Evolutionary conservation across 164 flowering plant species (phyloP).

Genomic region (Euptelea pleiosperma): DNA sequence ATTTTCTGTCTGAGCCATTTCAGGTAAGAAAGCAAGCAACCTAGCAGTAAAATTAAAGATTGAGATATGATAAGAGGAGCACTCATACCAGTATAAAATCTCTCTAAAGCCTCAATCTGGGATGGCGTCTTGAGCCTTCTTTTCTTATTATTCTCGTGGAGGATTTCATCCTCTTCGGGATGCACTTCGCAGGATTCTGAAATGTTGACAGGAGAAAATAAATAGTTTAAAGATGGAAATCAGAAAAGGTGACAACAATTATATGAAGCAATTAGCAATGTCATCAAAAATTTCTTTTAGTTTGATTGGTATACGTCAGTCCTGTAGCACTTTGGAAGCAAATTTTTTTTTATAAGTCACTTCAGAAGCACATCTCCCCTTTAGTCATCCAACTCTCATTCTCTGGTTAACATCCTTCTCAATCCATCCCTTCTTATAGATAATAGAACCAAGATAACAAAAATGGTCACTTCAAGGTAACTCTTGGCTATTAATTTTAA

Average conservation of each 20-base stretch:
- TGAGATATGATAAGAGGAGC: constrained; percentile 5
- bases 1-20: background rate
- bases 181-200: constrained; percentile 45
- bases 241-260: too few relatives aligned
- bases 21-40: background rate
- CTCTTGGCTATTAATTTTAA: too few relatives aligned
- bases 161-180: constrained; percentile 51
- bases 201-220: constrained; percentile 5
- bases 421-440: too few relatives aligned
- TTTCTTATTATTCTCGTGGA: constrained; percentile 51
- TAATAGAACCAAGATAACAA: too few relatives aligned
- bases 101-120: constrained; percentile 72
- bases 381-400: too few relatives aligned
- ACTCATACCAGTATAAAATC: constrained; percentile 64
- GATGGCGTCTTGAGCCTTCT: constrained; percentile 76
- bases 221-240: background rate
- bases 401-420: too few relatives aligned
- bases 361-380: too few relatives aligned
- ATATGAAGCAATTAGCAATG: background rate
- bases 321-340: too few relatives aligned
- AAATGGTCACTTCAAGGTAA: too few relatives aligned
- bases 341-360: too few relatives aligned
- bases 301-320: too few relatives aligned
- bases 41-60: background rate
- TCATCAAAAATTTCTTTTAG: too few relatives aligned